Percentiles rank a stretch among this genome's conserved stretches.
Evolutionary conservation across 2,329 filamentous ascomycete genomes (phyloP).

Genomic region (Cordyceps tenuipes): DNA sequence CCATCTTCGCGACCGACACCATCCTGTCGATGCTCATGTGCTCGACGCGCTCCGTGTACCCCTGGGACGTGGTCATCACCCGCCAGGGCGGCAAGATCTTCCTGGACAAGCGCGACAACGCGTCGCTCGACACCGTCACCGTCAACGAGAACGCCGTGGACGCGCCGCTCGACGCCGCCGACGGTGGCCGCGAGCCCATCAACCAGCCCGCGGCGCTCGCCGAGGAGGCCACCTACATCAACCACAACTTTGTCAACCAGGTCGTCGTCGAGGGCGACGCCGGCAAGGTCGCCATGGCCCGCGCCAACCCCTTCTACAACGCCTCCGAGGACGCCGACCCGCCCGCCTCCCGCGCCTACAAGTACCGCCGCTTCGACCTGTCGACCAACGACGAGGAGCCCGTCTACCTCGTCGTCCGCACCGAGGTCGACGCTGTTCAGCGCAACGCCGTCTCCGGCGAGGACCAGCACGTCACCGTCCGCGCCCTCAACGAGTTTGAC

Average conservation of each 20-base stretch:
- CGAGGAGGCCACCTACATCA: slow-evolving; percentile 98
- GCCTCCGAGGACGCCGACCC: slow-evolving; percentile 86
- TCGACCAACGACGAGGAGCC: slow-evolving; percentile 93
- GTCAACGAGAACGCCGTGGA: slow-evolving; percentile 99
- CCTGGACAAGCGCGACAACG: slow-evolving; percentile 96
- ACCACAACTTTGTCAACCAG: slow-evolving; percentile 98
- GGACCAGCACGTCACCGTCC: slow-evolving; percentile 84
- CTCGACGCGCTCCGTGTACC: slow-evolving; percentile 90
- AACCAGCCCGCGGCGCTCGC: slow-evolving; percentile 91
- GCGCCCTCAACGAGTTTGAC: slow-evolving; percentile 98
- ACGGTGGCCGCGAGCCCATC: slow-evolving; percentile 87
- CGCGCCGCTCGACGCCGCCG: slow-evolving; percentile 81
- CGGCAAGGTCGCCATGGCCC: slow-evolving; percentile 71
- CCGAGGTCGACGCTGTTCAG: slow-evolving; percentile 89
- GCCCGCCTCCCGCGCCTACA: slow-evolving; percentile 93
- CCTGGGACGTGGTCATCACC: slow-evolving; percentile 94
- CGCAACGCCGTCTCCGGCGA: slow-evolving; percentile 91
- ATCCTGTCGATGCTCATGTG: slow-evolving; percentile 99
- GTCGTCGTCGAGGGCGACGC: slow-evolving; percentile 76
- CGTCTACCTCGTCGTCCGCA: slow-evolving; percentile 84
- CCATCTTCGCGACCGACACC: slow-evolving; percentile 93
- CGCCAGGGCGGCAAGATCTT: slow-evolving; percentile 94
- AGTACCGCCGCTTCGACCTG: slow-evolving; percentile 94
- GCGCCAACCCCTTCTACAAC: slow-evolving; percentile 98
- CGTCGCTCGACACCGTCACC: slow-evolving; percentile 91